Base-by-base conservation (phyloP, 768 basidiomycete species). In the Calocybe cyanea region DNA sequence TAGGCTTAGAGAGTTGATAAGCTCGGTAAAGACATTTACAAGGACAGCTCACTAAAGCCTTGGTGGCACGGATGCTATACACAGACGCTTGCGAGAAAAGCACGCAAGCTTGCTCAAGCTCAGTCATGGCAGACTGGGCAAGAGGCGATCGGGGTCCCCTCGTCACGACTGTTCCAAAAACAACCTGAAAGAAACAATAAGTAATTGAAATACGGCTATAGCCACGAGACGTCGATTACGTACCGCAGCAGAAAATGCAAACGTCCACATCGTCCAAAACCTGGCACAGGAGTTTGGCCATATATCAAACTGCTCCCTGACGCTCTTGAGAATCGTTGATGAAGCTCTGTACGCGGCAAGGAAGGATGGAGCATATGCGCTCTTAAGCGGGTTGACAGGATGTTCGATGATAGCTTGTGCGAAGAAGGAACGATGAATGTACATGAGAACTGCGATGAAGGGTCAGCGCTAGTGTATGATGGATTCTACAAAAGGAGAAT, bases 111-210 rank as follows among this genome's bases (percentile, higher is more conserved):
- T 77, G 74, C 21, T 87, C 84, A 7, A 91, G 70, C 53, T 90
- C 84, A 15, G 69, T 62, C 64, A 89, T 80, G 3, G 88, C 88
- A 1, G 75, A 71, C 10, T 72, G 62, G 0, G 87, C 88, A 9
- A 90, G 60, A 0, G 83, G 77, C 1, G 82, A 86, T 5, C 75
- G 67, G 4, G 88, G 88, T 2, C 83, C 80, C 21, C 84, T 77
- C 2, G 83, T 86, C 2, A 85, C 88, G 15, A 91, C 82, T 3
- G 85, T 83, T 3, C 86, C 89, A 55, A 90, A 85, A 13, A 90
- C 82, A 8, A 87, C 74, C 86, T 88, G 46, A n/a, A n/a, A 28
- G 4, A 33, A 9, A 23, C 7, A 25, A n/a, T 30, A 17, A 20
- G 17, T 19, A 19, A 11, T 20, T 34, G 34, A 7, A 18, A 35